A percentile compares a stretch with the other conserved stretches of the same genome.
These are phyloP conservation scores for Trichoderma afroharzianum DNA, from an alignment of 2,329 filamentous ascomycete genomes.

Conservation along the genomic window DNA sequence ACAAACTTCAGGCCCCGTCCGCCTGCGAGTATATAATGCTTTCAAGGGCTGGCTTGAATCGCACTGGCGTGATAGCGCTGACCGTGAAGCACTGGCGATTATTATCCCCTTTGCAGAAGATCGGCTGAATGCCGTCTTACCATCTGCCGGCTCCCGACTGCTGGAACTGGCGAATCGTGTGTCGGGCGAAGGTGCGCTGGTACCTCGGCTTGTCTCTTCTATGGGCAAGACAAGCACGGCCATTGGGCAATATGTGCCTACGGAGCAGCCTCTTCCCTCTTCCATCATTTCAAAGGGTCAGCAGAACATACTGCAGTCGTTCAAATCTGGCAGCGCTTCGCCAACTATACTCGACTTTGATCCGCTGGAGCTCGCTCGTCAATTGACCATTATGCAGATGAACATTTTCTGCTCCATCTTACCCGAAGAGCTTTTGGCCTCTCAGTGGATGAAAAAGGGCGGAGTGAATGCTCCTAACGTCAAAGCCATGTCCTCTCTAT, in stretches of 20 bases:
- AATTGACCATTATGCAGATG: slow-evolving; percentile 90
- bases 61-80: slow-evolving; percentile 83
- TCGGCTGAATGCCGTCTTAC: slow-evolving; percentile 64
- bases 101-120: slow-evolving; percentile 78
- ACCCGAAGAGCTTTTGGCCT: slow-evolving; percentile 84
- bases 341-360: slow-evolving; percentile 88
- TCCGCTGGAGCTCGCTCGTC: slow-evolving; percentile 82
- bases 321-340: slow-evolving; percentile 66
- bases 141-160: slow-evolving; percentile 76
- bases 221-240: slow-evolving; percentile 85
- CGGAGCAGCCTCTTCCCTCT: slow-evolving; percentile 68
- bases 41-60: slow-evolving; percentile 98
- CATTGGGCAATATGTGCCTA: slow-evolving; percentile 64
- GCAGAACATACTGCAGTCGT: slow-evolving; percentile 65
- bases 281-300: slow-evolving; percentile 74
- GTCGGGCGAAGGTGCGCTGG: slow-evolving; percentile 66
- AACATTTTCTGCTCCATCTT: slow-evolving; percentile 86
- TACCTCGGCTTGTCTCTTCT: slow-evolving; percentile 77
- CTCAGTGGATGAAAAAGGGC: slow-evolving; percentile 90
- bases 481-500: slow-evolving; percentile 87
- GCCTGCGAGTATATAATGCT: slow-evolving; percentile 88
- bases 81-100: slow-evolving; percentile 68
- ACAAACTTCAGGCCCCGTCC: slow-evolving; percentile 71
- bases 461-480: slow-evolving; percentile 81
- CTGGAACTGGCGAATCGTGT: slow-evolving; percentile 78